Conservation (phyloP, 345 rosid species). For the Moricandia moricandioides region DNA sequence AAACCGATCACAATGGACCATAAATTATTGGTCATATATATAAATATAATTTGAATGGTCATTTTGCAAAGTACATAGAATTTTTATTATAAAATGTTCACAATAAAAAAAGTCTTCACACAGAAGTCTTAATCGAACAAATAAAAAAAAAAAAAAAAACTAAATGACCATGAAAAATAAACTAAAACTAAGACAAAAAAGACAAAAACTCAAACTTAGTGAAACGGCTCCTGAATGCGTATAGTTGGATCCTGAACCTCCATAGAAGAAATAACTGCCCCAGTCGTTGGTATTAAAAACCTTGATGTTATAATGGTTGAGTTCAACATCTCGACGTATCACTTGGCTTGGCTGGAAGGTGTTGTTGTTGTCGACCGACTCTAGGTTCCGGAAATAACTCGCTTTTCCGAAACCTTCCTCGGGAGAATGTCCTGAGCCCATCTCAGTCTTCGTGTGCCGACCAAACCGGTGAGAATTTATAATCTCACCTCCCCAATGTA, state of each 20-base stretch:
- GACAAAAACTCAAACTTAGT: neutral
- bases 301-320: neutral
- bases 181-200: neutral
- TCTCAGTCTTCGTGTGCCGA: neutral
- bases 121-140: neutral
- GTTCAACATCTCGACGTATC: neutral
- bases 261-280: neutral
- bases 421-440: neutral
- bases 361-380: neutral
- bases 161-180: neutral
- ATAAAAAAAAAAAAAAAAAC: neutral
- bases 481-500: neutral
- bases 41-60: neutral
- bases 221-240: neutral
- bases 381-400: neutral
- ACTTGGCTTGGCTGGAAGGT: neutral
- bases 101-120: neutral
- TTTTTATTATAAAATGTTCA: neutral
- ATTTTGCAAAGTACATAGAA: neutral
- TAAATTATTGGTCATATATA: neutral
- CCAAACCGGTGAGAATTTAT: neutral
- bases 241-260: neutral
- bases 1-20: neutral
- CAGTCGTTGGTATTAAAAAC: neutral
- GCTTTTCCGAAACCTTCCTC: conserved; percentile 1